Evolutionary conservation across 371 early-diverging fungal genomes (phyloP).

Genomic region (Mucor racemosus): DNA sequence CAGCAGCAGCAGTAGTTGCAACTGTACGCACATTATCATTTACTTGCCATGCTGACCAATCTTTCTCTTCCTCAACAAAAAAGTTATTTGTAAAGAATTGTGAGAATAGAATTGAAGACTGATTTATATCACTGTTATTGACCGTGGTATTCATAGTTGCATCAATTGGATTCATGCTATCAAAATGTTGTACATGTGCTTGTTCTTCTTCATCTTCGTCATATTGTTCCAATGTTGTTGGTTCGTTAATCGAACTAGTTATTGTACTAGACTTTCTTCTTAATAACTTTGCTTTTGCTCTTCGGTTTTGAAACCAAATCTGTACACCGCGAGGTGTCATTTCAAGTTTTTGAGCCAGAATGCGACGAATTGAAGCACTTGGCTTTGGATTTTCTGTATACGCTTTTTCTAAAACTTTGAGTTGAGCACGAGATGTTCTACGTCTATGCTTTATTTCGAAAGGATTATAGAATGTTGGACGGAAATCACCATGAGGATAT

Average conservation of each 20-base stretch:
- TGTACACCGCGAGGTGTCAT: constrained; percentile 94
- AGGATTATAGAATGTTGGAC: constrained; percentile 78
- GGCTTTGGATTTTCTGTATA: constrained; percentile 76
- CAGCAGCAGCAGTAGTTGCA: constrained; percentile 38
- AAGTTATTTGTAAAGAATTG: constrained; percentile 39
- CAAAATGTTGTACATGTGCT: background rate
- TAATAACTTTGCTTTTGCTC: constrained; percentile 76
- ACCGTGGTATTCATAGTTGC: background rate
- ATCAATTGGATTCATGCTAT: background rate
- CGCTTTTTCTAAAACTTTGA: constrained; percentile 69
- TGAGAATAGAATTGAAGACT: constrained; percentile 36
- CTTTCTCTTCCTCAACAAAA: background rate
- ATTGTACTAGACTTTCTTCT: constrained; percentile 25
- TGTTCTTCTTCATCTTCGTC: background rate
- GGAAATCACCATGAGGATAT: constrained; percentile 64
- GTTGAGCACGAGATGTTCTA: constrained; percentile 76
- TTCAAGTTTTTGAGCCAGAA: constrained; percentile 73
- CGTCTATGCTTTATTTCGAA: constrained; percentile 79
- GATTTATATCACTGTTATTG: constrained; percentile 10
- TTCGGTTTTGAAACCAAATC: constrained; percentile 98
- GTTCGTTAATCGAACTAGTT: background rate
- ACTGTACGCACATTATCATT: constrained; percentile 35
- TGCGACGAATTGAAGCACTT: constrained; percentile 64
- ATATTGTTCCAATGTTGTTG: background rate
- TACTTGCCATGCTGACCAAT: constrained; percentile 9